Base-by-base conservation (phyloP, 2,329 filamentous ascomycete species). In the Botrytis squamosa region DNA sequence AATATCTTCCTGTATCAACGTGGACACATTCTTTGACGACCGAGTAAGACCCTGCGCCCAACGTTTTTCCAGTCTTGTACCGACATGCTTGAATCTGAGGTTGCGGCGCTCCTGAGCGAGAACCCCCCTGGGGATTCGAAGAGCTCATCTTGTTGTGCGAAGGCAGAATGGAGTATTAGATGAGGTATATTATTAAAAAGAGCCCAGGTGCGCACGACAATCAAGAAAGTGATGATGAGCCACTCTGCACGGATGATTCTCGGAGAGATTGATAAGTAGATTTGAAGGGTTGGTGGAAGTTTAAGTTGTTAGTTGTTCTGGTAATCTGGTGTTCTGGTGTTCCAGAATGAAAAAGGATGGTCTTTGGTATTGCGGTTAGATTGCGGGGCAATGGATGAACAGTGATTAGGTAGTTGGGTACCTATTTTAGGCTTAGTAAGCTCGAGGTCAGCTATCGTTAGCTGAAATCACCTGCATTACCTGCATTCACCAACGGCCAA, bases 11-110 rank as follows among this genome's bases (percentile, higher is more conserved):
- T 0, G 96, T 98, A 79, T 98, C 95, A 80, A 98, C 98, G 83
- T 99, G 96, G 42, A 98, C 95, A 82, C 96, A 99, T 85, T 99
- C 96, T 83, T 98, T 98, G 76, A 99, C 96, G 68, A 98, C 96
- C 55, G 95, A 98, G 85, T 99, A 99, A 73, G 95, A 98, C 77
- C 96, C 96, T 49, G 96, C 95, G 76, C 96, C 96, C 73, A 99
- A 86, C 38, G 96, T 98, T 88, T 99, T 99, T 77, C 96, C 96
- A 10, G 97, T 97, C 86, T 98, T 99, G 88, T 99, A 99, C 78
- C 95, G 90, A 83, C 95, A 99, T 80, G 96, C 95, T 84, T 98
- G 95, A 76, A 98, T 90, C 74, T 79, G 76, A 33, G 66, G 66
- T 57, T 69, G 59, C 75, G 77, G 73, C 77, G 77, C 73, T 65